Evolutionary conservation across 1,284 basidiomycete genomes (phyloP).

Genomic region (Cutaneotrichosporon spelunceum): DNA sequence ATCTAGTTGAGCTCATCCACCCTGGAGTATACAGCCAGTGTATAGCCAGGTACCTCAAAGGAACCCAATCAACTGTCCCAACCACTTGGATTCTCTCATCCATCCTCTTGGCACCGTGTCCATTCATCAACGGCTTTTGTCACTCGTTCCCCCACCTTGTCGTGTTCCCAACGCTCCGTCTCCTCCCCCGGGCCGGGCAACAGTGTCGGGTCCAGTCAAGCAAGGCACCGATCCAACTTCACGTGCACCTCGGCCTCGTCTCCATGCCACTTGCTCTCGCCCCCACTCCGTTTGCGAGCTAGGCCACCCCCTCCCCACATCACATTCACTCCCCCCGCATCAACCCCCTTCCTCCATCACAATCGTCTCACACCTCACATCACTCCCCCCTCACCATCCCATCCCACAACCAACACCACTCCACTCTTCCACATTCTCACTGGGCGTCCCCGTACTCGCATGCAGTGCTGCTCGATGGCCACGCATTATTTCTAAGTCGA

Average conservation of each 20-base stretch:
- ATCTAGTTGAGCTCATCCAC: too few species aligned
- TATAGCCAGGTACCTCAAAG: too few species aligned
- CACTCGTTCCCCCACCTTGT: neutral
- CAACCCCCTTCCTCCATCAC: neutral
- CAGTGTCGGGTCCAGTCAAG: neutral
- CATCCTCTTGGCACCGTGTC: too few species aligned
- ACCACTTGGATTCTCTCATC: too few species aligned
- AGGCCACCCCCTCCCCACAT: neutral
- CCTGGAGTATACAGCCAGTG: too few species aligned
- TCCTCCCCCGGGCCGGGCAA: neutral
- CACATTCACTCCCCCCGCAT: neutral
- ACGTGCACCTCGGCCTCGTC: neutral
- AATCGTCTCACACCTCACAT: neutral
- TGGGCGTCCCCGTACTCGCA: neutral
- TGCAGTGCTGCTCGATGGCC: neutral
- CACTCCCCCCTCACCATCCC: neutral
- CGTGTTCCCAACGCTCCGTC: neutral
- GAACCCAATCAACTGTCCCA: too few species aligned
- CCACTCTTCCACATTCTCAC: neutral
- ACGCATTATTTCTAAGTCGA: neutral
- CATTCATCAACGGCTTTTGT: neutral
- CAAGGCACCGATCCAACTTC: conserved; percentile 1
- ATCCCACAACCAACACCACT: neutral
- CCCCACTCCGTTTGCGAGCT: neutral
- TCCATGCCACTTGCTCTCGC: neutral